Conservation (phyloP, 495 filamentous ascomycete genomes). For the Usnea hakonensis region DNA sequence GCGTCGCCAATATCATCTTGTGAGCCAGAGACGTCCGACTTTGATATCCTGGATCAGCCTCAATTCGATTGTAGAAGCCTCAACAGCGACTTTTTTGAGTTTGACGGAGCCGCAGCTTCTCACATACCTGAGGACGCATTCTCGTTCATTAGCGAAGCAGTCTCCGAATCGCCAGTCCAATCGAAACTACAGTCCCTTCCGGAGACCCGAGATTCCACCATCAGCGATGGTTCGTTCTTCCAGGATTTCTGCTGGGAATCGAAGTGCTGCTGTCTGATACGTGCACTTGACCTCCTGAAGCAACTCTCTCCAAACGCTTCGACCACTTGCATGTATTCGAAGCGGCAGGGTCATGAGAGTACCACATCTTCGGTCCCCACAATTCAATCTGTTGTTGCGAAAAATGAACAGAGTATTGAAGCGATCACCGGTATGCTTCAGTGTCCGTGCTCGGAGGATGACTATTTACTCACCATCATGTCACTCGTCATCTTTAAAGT, state of each 20-base stretch:
- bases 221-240: background rate
- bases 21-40: background rate
- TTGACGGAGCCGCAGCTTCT: slow-evolving; percentile 2
- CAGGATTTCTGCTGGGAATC: slow-evolving; percentile 5
- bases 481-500: slow-evolving; percentile 30
- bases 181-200: background rate
- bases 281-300: slow-evolving; percentile 13
- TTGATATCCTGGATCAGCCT: slow-evolving; percentile 1
- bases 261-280: slow-evolving; percentile 10
- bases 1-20: slow-evolving; percentile 19
- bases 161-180: background rate
- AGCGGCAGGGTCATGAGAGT: slow-evolving; percentile 5
- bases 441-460: slow-evolving; percentile 25
- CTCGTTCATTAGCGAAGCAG: background rate
- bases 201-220: background rate
- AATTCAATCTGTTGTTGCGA: slow-evolving; percentile 23
- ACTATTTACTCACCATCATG: slow-evolving; percentile 26
- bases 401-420: slow-evolving; percentile 26
- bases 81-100: slow-evolving; percentile 5
- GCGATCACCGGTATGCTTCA: slow-evolving; percentile 23
- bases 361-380: slow-evolving; percentile 11
- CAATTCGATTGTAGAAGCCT: slow-evolving; percentile 8
- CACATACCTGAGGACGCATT: background rate
- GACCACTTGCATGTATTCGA: slow-evolving; percentile 7
- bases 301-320: slow-evolving; percentile 18